Base-by-base conservation (phyloP, 2,329 filamentous ascomycete genomes). In the Colletotrichum costaricense region DNA sequence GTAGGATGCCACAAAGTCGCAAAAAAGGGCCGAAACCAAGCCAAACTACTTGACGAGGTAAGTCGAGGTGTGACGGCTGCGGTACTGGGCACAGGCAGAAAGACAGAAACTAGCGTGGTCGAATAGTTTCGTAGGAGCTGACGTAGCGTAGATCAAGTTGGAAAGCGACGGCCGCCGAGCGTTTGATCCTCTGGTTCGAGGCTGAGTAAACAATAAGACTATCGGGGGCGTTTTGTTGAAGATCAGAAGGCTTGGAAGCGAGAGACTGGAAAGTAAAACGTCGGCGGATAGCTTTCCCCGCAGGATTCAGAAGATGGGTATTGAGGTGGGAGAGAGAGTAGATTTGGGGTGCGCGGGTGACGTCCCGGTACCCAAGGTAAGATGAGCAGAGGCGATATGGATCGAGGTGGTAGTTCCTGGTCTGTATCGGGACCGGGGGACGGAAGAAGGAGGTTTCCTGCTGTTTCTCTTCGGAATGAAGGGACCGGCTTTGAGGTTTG, bases 21-120 rank as follows among this genome's bases (percentile, higher is more conserved):
- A 65, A 62, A 56, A 62, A 56, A 60, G 70, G 67, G 35, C 67
- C 55, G 66, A 73, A 70, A 60, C 67, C 70, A 70, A 73, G 63
- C 42, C 19, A 49, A 57, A 46, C 55, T 70, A 56, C 56, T 26
- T 46, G 49, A 60, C 66, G 70, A 69, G 65, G 69, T 69, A 64
- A 42, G 59, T 64, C 55, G 59, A 63, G 30, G 49, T 64, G 54
- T 55, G 67, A 68, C 60, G 55, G 67, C 67, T 60, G 46, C 55
- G 33, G 33, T 52, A 28, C 52, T 35, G 60, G 28, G 60, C 60
- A 70, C 70, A 56, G 55, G 67, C 70, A 59, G 59, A 62, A 64
- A 65, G 58, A 30, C 42, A 65, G 46, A 38, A 73, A 56, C 55
- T 73, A 73, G 69, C 24, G 66, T 46, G 59, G 26, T 59, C 49